Evolutionary conservation across 345 rosid genomes (phyloP), one percentile per base, ranked within the genome.

Genomic region (Luvunga scandens): DNA sequence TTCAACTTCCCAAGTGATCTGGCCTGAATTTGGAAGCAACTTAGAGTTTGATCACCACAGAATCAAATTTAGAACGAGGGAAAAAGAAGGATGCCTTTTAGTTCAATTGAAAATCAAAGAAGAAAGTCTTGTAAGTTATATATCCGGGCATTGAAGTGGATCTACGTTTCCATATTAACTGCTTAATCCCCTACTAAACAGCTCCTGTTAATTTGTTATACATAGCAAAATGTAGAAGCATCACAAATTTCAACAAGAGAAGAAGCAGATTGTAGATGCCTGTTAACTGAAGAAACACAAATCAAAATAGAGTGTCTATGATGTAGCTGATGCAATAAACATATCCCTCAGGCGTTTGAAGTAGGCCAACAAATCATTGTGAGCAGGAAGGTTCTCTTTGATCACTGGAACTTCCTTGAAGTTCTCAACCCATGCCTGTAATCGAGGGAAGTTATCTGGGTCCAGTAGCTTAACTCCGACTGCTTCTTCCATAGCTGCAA

Each of bases 301-400:
- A 24, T 2, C 31, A 18, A 22, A 7, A 14, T 16, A 22, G 1
- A 0, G 6, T 27, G 42, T 75, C 31, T 76, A 38, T 31, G 77
- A 10, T 42, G 66, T 72, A 68, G 77, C 75, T 27, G 80, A 33
- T 73, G 77, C 84, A 65, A 80, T 69, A 69, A 84, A 77, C 78
- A 34, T 38, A 24, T 77, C 34, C 72, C 89, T 75, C 24, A 27
- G 31, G 6, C 56, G 9, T 79, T 5, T 81, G 77, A 60, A 85
- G 45, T 63, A 31, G 60, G 69, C 25, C 78, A 82, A 12, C 70
- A 82, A 5, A 50, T 64, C 61, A 22, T 72, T 76, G 38, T 5
- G 77, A 68, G 81, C 36, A 50, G 88, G 88, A 56, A 81, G 74
- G 42, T 81, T 76, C 16, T 81, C 77, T 66, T 39, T 76, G 65